phyloP scores from a whole-genome alignment of 345 rosid species.

The Lenwebbia sp. region DNA sequence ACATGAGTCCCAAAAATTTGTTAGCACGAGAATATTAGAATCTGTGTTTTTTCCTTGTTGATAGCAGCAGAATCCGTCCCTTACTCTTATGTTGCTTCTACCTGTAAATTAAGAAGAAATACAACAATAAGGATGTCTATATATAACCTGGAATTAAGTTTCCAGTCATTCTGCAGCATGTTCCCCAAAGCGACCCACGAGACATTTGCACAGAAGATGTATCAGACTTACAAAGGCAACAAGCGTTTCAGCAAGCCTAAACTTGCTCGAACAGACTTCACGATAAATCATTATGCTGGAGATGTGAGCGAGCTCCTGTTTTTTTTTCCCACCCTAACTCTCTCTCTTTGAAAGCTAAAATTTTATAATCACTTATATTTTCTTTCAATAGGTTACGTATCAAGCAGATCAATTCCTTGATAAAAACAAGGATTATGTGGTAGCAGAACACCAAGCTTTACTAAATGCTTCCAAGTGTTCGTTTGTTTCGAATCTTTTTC shows the following conservation, averaged over 20 bases:
- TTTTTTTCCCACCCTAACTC: neutral
- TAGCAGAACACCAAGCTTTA: constrained; percentile 98
- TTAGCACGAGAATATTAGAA: neutral
- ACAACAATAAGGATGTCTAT: neutral
- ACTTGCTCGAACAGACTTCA: constrained; percentile 92
- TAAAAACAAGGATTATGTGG: constrained; percentile 98
- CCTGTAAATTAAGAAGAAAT: neutral
- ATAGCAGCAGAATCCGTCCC: neutral
- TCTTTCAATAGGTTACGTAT: constrained; percentile 57
- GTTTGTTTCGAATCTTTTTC: constrained; percentile 74
- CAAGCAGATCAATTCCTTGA: constrained; percentile 95
- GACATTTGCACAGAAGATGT: constrained; percentile 97
- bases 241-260: constrained; percentile 96
- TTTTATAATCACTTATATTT: neutral
- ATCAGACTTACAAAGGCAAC: constrained; percentile 82
- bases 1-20: neutral
- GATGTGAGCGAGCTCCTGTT: constrained; percentile 44
- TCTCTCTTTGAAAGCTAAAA: neutral
- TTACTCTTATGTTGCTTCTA: neutral
- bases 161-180: constrained; percentile 50
- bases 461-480: constrained; percentile 66
- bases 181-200: constrained; percentile 97
- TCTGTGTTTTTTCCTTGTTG: neutral
- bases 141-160: neutral
- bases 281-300: constrained; percentile 96